A percentile compares a stretch with the other conserved stretches of the same genome.
phyloP scores from a whole-genome alignment of 208 protist species.

The Acanthamoeba comandoni region DNA sequence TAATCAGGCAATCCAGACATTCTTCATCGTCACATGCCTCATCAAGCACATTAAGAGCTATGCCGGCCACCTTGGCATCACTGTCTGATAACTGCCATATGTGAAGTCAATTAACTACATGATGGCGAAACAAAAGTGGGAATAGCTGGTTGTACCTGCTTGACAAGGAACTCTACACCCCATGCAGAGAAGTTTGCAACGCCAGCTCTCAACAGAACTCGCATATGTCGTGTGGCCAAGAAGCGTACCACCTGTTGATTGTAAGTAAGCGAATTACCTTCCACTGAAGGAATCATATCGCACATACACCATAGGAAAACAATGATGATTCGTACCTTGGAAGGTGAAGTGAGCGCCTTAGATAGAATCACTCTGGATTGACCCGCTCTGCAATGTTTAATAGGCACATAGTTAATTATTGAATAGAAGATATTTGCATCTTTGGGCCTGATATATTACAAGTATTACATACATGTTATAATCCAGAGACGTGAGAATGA shows the following conservation, averaged over 20 bases:
- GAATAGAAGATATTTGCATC: neutral
- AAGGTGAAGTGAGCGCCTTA: constrained; percentile 56
- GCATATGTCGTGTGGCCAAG: constrained; percentile 76
- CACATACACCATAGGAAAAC: no score
- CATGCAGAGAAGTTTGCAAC: constrained; percentile 82
- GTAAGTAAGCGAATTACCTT: no score
- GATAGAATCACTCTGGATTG: constrained; percentile 48
- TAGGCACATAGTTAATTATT: neutral
- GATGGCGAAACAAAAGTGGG: neutral
- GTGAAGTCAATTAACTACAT: neutral
- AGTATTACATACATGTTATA: constrained; percentile 78
- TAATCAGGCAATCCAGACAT: constrained; percentile 79
- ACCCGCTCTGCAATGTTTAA: constrained; percentile 10
- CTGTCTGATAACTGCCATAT: constrained; percentile 36
- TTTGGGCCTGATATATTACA: neutral
- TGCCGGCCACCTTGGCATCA: constrained; percentile 20
- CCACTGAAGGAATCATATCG: no score
- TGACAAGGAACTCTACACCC: constrained; percentile 82
- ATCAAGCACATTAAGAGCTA: constrained; percentile 79
- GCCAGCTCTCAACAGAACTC: constrained; percentile 78
- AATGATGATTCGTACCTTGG: no score
- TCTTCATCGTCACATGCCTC: constrained; percentile 82
- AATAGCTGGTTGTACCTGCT: constrained; percentile 29
- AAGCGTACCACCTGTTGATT: constrained; percentile 70
- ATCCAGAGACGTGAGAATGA: constrained; percentile 81